Base-by-base conservation (phyloP, 2,329 filamentous ascomycete genomes). In the Ophiocordyceps camponoti-floridani region DNA sequence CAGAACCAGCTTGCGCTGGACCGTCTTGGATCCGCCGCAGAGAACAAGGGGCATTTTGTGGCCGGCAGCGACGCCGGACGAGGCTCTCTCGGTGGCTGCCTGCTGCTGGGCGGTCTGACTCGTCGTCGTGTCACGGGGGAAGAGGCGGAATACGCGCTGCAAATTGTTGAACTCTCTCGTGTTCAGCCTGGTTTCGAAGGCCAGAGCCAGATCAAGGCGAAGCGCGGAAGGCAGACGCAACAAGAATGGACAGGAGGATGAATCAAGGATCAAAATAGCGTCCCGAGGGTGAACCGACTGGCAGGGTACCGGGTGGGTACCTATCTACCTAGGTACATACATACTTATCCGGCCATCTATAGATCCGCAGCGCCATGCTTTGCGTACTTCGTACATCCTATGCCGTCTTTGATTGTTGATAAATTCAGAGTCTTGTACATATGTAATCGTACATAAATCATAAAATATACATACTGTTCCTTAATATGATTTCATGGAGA, bases 1-100 rank as follows among this genome's bases (percentile, higher is more conserved):
- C 56, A 95, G 75, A 58, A 95, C 87, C 67, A 95, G 83, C 79
- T 95, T 95, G 68, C 87, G 84, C 76, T 93, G 84, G 56, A 89
- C 85, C 46, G 84, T 87, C 70, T 93, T 85, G 50, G 76, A 79
- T 53, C 80, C 78, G 56, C 81, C 79, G 61, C 82, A 83, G 50
- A 67, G 58, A 57, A 60, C 44, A 47, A 47, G 47, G 27, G 43
- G 43, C 43, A 44, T 44, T 35, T 44, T 40, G 43, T 28, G 23
- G 33, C 43, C 19, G 44, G 27, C 16, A 33, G 38, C 19, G 42
- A 42, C 42, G 44, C 41, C 43, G 41, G 38, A 41, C 16, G 43
- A 38, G 35, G 35, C 35, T 38, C 8, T 38, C 35, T 38, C 4
- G 23, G 23, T 23, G 23, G 23, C 23, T 23, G 23, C 23, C 23